phyloP scores from a whole-genome alignment of 306 rosid species.

The Benincasa hispida region DNA sequence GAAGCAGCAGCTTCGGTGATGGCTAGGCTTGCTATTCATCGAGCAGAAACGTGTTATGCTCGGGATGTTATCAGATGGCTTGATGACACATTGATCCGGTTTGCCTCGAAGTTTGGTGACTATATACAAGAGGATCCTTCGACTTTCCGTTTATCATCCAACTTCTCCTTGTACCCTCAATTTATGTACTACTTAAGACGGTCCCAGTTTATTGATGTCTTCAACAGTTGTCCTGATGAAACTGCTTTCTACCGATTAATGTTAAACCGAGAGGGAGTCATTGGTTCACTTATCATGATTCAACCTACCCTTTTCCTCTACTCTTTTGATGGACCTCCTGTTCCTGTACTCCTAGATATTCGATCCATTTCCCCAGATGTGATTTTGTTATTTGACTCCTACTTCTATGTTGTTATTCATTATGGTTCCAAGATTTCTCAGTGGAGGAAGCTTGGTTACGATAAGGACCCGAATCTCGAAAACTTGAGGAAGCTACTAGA shows the following conservation, averaged over 20 bases:
- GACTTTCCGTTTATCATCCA: slow-evolving; percentile 60
- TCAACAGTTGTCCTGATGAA: slow-evolving; percentile 72
- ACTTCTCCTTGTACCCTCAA: slow-evolving; percentile 81
- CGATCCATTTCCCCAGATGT: slow-evolving; percentile 68
- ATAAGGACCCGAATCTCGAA: slow-evolving; percentile 66
- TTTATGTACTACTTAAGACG: slow-evolving; percentile 81
- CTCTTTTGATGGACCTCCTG: slow-evolving; percentile 80
- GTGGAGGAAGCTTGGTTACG: slow-evolving; percentile 82
- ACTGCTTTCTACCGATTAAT: slow-evolving; percentile 71
- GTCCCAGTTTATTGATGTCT: slow-evolving; percentile 84
- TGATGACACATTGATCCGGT: slow-evolving; percentile 53
- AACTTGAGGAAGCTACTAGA: slow-evolving; percentile 71
- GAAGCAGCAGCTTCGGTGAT: slow-evolving; percentile 84
- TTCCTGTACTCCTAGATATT: slow-evolving; percentile 75
- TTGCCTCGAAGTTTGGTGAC: slow-evolving; percentile 80
- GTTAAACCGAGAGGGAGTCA: slow-evolving; percentile 80
- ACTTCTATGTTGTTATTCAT: slow-evolving; percentile 76
- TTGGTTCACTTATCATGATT: slow-evolving; percentile 80
- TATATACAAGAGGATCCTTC: slow-evolving; percentile 78
- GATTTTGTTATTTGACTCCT: slow-evolving; percentile 78
- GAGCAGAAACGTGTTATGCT: slow-evolving; percentile 61
- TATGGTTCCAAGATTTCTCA: slow-evolving; percentile 70
- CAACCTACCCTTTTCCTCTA: slow-evolving; percentile 81
- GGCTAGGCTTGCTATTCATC: slow-evolving; percentile 76
- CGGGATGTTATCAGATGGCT: slow-evolving; percentile 88